Percentiles rank a stretch among this genome's conserved stretches.
These are phyloP conservation scores for Coelastrella sp. DNA, from an alignment of 139 green algal species.

Conservation along the genomic window DNA sequence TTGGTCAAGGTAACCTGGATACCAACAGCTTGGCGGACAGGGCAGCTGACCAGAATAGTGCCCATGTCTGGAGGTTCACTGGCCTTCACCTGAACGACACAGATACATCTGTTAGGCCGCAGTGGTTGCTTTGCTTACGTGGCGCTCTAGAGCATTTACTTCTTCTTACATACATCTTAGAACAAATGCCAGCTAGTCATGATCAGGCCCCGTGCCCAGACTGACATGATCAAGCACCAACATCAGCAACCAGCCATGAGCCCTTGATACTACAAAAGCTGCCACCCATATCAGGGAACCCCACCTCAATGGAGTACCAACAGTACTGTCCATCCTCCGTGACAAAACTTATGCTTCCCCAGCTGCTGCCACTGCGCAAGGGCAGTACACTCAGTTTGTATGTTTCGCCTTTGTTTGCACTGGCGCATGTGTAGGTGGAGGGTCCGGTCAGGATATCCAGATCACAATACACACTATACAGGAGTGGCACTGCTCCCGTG, in stretches of 20 bases:
- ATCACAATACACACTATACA: conserved; percentile 69
- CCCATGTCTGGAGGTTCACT: conserved; percentile 67
- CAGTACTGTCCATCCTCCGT: conserved; percentile 70
- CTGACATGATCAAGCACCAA: too few relatives aligned
- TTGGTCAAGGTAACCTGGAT: conserved; percentile 62
- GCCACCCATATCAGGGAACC: neutral
- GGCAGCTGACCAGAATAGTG: conserved; percentile 61
- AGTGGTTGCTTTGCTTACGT: too few relatives aligned
- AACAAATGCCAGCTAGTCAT: too few relatives aligned
- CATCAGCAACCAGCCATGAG: too few relatives aligned
- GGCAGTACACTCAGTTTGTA: conserved; percentile 39
- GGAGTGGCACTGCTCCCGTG: conserved; percentile 32
- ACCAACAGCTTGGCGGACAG: conserved; percentile 59
- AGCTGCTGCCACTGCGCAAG: conserved; percentile 51
- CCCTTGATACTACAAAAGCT: too few relatives aligned
- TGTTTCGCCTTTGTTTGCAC: conserved; percentile 25
- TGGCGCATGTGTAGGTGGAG: conserved; percentile 44
- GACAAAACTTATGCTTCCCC: conserved; percentile 74
- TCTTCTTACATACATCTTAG: too few relatives aligned
- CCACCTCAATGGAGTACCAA: conserved; percentile 78
- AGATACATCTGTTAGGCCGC: neutral
- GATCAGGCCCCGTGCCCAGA: too few relatives aligned
- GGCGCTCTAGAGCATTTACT: too few relatives aligned
- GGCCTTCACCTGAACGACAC: conserved; percentile 42
- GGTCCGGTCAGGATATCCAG: conserved; percentile 65